Percentiles rank a stretch among this genome's conserved stretches.
Evolutionary conservation across 2,329 filamentous ascomycete species (phyloP).

Genomic region (Thielaviopsis populi): DNA sequence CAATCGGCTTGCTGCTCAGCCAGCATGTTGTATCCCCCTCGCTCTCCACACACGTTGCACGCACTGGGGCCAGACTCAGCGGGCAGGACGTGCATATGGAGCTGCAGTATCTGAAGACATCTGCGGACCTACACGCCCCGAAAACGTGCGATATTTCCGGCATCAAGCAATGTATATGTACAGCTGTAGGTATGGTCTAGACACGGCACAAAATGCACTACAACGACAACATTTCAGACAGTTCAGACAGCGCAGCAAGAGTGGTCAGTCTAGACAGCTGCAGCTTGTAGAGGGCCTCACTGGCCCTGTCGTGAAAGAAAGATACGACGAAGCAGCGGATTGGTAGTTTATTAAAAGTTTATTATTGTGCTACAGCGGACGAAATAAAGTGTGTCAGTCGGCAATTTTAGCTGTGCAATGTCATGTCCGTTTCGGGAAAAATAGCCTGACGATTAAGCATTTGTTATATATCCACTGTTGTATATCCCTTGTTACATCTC

Average conservation of each 20-base stretch:
- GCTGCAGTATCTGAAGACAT: background rate
- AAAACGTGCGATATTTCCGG: background rate
- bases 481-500: no score
- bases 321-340: background rate
- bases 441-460: background rate
- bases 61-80: background rate
- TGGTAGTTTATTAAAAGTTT: background rate
- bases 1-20: background rate
- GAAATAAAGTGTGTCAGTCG: constrained; percentile 1
- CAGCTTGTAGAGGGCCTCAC: background rate
- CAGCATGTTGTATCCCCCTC: background rate
- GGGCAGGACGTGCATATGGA: background rate
- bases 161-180: background rate
- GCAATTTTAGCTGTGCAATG: background rate
- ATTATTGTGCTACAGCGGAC: background rate
- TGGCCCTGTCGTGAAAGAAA: background rate
- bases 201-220: background rate
- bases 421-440: background rate
- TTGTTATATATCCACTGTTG: background rate
- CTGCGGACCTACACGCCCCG: background rate
- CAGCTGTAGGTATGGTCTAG: background rate
- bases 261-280: no score
- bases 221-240: background rate
- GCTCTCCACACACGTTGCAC: background rate
- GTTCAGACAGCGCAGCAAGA: no score